Evolutionary conservation across 164 flowering plant species (phyloP).

Genomic region (Aristolochia fimbriata): DNA sequence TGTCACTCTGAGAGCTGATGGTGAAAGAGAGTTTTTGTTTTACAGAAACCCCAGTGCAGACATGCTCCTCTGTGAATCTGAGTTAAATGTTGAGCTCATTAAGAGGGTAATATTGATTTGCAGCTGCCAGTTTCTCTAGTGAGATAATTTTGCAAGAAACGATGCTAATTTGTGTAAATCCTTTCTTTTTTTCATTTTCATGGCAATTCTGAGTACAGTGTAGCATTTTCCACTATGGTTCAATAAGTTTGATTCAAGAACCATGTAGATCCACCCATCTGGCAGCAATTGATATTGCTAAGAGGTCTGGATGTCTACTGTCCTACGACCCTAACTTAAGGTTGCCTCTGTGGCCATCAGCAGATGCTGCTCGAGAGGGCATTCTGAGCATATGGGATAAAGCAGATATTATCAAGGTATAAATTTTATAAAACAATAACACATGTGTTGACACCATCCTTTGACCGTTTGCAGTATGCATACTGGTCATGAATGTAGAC

Average conservation of each 20-base stretch:
- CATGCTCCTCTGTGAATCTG: constrained; percentile 65
- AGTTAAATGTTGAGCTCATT: constrained; percentile 44
- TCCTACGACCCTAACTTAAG: constrained; percentile 79
- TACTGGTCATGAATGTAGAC: too few relatives aligned
- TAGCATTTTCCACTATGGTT: constrained; percentile 65
- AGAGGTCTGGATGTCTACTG: constrained; percentile 46
- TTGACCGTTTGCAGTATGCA: too few relatives aligned
- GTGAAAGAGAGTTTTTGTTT: constrained; percentile 74
- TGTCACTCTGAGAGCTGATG: constrained; percentile 63
- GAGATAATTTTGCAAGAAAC: too few relatives aligned
- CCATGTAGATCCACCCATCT: constrained; percentile 66
- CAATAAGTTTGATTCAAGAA: constrained; percentile 69
- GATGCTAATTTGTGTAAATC: too few relatives aligned
- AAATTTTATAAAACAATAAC: neutral
- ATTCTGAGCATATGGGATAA: constrained; percentile 74
- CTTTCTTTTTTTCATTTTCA: too few relatives aligned
- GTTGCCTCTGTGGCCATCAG: constrained; percentile 69
- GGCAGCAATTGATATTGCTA: constrained; percentile 61
- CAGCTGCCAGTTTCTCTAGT: too few relatives aligned
- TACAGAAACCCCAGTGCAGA: constrained; percentile 83
- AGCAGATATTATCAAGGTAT: constrained; percentile 69
- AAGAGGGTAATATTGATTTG: constrained; percentile 27
- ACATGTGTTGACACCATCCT: too few relatives aligned
- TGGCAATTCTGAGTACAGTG: constrained; percentile 27
- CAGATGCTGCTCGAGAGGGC: constrained; percentile 48